phyloP scores from a whole-genome alignment of 2,329 filamentous ascomycete genomes.

The Tolypocladium capitatum region DNA sequence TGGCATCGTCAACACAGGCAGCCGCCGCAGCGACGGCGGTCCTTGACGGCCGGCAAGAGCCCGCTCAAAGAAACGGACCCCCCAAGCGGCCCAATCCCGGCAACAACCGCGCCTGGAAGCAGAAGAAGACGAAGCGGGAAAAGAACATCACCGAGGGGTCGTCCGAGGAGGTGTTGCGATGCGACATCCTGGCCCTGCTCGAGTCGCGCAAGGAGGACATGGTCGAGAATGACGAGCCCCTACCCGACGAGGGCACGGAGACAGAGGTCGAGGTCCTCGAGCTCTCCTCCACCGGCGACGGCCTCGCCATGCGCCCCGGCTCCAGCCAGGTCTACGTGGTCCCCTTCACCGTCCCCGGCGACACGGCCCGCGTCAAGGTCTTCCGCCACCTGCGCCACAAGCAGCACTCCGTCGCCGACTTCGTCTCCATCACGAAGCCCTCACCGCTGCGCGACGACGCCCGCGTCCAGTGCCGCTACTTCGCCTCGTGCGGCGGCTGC shows the following conservation, averaged over 20 bases:
- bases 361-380: slow-evolving; percentile 65
- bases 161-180: slow-evolving; percentile 51
- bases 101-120: slow-evolving; percentile 16
- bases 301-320: slow-evolving; percentile 59
- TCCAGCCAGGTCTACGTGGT: slow-evolving; percentile 64
- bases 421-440: slow-evolving; percentile 61
- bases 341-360: slow-evolving; percentile 78
- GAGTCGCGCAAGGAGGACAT: slow-evolving; percentile 25
- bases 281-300: slow-evolving; percentile 86
- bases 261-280: slow-evolving; percentile 70
- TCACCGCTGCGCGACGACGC: slow-evolving; percentile 65
- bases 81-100: slow-evolving; percentile 2
- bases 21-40: not conserved
- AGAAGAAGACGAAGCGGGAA: slow-evolving; percentile 44
- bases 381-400: slow-evolving; percentile 54
- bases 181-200: slow-evolving; percentile 46
- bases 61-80: not conserved
- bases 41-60: not conserved
- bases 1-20: not conserved
- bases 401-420: slow-evolving; percentile 67
- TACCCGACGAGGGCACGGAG: slow-evolving; percentile 59
- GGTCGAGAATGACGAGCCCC: slow-evolving; percentile 14
- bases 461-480: slow-evolving; percentile 74
- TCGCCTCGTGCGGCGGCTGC: slow-evolving; percentile 75
- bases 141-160: slow-evolving; percentile 48